Base-by-base conservation (phyloP, 179 eudicot species). In the Sideroxylon spinosum region DNA sequence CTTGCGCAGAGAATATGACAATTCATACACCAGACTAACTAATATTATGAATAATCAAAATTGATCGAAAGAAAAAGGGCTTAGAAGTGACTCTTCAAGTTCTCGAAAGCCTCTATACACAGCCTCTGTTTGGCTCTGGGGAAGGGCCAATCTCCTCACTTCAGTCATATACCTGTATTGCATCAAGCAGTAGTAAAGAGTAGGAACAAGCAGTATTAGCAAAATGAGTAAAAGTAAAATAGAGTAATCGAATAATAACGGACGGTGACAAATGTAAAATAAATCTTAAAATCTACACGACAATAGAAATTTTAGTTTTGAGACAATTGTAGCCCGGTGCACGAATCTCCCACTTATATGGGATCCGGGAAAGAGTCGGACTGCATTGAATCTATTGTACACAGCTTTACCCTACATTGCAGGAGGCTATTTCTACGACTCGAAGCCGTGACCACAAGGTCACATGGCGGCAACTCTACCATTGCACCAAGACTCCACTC, bases 151-250 rank as follows among this genome's bases (percentile, higher is more conserved):
- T 76, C 95, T 86, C 68, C 90, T 81, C 75, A 95, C 98, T 80
- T 95, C 99, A 2, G 99, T 90, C 97, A 90, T 89, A 61, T 86
- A 91, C 91, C 98, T 95, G 88, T 62, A 59, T 46, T 69, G 26
- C 25, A 60, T 7, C 4, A 65, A 48, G 19, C 12, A 52, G 48
- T 4, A 73, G n/a, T 26, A 76, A 25, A 46, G 65, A 46, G 16
- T 44, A 32, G 22, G 49, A 44, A 69, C 44, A 56, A 9, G 37
- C 32, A 19, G 49, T 25, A 28, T 55, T 7, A 67, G 63, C 32
- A 20, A 1, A 17, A 50, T 19, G 37, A 29, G 8, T 1, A 11
- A 5, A 48, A 64, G 49, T 64, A 62, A 29, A 13, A 20, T 26
- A 48, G 0, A 48, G 1, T 28, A 66, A 71, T 52, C n/a, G 5